phyloP scores from a whole-genome alignment of 371 early-diverging fungal genomes.

The Mucor indicus region DNA sequence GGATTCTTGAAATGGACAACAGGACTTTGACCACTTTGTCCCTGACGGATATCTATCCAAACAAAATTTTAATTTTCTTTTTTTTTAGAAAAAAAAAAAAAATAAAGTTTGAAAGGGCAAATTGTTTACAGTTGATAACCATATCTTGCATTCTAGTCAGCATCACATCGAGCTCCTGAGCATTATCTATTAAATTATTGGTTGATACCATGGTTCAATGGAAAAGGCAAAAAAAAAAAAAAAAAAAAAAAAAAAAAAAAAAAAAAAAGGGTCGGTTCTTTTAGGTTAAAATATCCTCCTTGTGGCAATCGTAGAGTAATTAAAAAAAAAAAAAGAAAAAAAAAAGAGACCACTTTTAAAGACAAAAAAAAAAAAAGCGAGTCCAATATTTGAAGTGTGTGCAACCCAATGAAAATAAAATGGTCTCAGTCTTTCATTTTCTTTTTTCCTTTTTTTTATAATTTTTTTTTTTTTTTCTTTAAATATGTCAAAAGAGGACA shows the following conservation, averaged over 20 bases:
- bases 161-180: slow-evolving; percentile 36
- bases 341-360: too few relatives aligned
- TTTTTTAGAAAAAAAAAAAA: background rate
- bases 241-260: background rate
- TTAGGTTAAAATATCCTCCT: too few relatives aligned
- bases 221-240: background rate
- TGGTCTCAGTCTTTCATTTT: background rate
- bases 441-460: background rate
- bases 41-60: slow-evolving; percentile 43
- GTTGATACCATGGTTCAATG: slow-evolving; percentile 18
- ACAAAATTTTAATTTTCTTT: too few relatives aligned
- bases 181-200: slow-evolving; percentile 22
- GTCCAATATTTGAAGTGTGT: too few relatives aligned
- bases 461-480: background rate
- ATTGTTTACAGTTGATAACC: slow-evolving; percentile 30
- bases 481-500: slow-evolving; percentile 1
- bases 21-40: slow-evolving; percentile 30
- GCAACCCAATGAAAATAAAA: too few relatives aligned
- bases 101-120: background rate
- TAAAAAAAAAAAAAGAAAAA: too few relatives aligned
- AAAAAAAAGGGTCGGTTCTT: too few relatives aligned
- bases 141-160: slow-evolving; percentile 30
- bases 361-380: too few relatives aligned
- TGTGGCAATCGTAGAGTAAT: too few relatives aligned
- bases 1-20: slow-evolving; percentile 54